These are phyloP conservation scores for Fusarium papillatum DNA, from an alignment of 2,329 filamentous ascomycete genomes.

Conservation along the genomic window DNA sequence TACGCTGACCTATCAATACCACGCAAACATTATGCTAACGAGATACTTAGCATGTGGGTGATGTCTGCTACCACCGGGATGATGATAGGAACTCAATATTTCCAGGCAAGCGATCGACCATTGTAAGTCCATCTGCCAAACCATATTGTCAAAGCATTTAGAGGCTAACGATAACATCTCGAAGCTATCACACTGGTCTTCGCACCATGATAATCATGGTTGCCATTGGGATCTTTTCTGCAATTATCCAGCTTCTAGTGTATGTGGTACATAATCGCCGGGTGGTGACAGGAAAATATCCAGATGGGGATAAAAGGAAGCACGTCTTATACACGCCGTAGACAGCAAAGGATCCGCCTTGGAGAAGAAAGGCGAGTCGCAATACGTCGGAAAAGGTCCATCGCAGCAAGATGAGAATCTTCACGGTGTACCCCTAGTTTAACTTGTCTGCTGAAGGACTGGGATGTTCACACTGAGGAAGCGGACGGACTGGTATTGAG, in stretches of 20 bases:
- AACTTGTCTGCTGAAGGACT: too few species aligned
- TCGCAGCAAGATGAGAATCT: not conserved
- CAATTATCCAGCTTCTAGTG: slow-evolving; percentile 54
- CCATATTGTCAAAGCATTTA: not conserved
- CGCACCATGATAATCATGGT: slow-evolving; percentile 61
- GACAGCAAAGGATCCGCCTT: not conserved
- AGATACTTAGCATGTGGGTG: slow-evolving; percentile 54
- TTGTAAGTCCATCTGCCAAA: slow-evolving; percentile 44
- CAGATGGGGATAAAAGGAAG: not conserved
- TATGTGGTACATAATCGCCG: slow-evolving; percentile 55
- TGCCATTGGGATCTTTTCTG: slow-evolving; percentile 54
- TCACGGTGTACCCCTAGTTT: not conserved
- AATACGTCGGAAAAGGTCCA: not conserved
- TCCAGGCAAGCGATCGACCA: slow-evolving; percentile 56
- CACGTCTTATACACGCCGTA: not conserved
- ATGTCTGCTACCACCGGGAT: slow-evolving; percentile 65
- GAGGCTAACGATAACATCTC: not conserved
- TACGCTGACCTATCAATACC: slow-evolving; percentile 40
- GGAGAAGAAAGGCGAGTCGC: not conserved
- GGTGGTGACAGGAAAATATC: slow-evolving; percentile 35
- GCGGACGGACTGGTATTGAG: not conserved
- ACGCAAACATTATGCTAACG: not conserved
- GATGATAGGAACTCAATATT: slow-evolving; percentile 66
- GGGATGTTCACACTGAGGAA: too few species aligned
- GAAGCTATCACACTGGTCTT: slow-evolving; percentile 58